Base-by-base conservation (phyloP, 306 rosid genomes). In the Phaseolus lunatus region DNA sequence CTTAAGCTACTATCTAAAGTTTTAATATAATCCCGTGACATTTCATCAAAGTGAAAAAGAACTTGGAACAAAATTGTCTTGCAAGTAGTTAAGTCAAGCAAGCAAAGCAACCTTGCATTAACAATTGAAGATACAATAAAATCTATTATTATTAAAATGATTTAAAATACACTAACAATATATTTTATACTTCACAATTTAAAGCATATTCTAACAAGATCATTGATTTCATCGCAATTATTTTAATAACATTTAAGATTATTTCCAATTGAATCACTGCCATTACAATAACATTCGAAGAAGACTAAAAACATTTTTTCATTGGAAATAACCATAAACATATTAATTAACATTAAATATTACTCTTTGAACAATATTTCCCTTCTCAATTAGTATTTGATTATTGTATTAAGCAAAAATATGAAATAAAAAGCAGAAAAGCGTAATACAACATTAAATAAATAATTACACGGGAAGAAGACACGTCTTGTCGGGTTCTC, bases 401-500 rank as follows among this genome's bases (percentile, higher is more conserved):
- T 37, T 9, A 39, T 39, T 39, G 3, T 2, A 9, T 39, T 37
- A 37, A 2, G 9, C 13, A 39, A 39, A 9, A 37, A 37, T 7
- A 7, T 37, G 43, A 37, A 31, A 31, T 10, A 18, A 50, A 43
- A 5, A 47, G 27, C 52, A 19, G 9, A 11, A 7, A 64, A 10
- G 9, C 10, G 44, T 39, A 0, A 39, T 39, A 11, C 3, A 61
- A n/a, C 1, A 50, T 18, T 18, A 18, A 54, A 71, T 47, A 20
- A 22, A 66, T 76, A 67, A 18, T 8, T 43, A 43, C 11, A 12
- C 15, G 15, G 48, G 15, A 43, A 43, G 27, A 35, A 43, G 35
- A 43, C 83, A 88, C 84, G 85, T 80, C 84, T 86, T 84, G 92
- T 88, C 87, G 52, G 56, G 71, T 82, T 78, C 77, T 59, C 58